These are phyloP conservation scores for Dryas integrifolia DNA, from an alignment of 331 rosid species.

Conservation along the genomic window DNA sequence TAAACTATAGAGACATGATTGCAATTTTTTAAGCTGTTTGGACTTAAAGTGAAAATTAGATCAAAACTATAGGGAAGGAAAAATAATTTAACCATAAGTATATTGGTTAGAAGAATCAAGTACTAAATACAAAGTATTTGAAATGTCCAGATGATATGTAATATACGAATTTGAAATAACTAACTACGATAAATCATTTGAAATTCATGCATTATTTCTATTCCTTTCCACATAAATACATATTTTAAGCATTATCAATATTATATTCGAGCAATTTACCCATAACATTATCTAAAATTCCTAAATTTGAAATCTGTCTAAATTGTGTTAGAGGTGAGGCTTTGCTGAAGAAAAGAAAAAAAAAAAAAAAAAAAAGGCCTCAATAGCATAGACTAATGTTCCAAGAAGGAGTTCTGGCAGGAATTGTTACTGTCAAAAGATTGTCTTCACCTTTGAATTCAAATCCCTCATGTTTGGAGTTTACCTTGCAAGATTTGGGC, in stretches of 20 bases:
- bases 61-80: no score
- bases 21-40: no score
- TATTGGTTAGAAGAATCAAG: no score
- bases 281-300: neutral
- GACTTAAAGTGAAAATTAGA: no score
- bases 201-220: neutral
- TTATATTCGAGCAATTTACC: no score
- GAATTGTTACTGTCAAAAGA: conserved; percentile 34
- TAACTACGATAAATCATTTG: neutral
- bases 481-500: conserved; percentile 35
- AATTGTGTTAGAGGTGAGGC: neutral
- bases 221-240: no score
- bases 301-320: neutral
- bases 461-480: conserved; percentile 28
- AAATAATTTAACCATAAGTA: no score
- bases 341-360: neutral
- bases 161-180: neutral
- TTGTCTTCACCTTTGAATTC: conserved; percentile 27
- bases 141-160: neutral
- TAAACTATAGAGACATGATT: no score
- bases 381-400: conserved; percentile 26
- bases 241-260: no score
- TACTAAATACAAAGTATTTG: no score
- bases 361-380: neutral
- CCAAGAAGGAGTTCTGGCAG: conserved; percentile 23